Base-by-base conservation (phyloP, 805 yeast genomes). In the Candida anglica region DNA sequence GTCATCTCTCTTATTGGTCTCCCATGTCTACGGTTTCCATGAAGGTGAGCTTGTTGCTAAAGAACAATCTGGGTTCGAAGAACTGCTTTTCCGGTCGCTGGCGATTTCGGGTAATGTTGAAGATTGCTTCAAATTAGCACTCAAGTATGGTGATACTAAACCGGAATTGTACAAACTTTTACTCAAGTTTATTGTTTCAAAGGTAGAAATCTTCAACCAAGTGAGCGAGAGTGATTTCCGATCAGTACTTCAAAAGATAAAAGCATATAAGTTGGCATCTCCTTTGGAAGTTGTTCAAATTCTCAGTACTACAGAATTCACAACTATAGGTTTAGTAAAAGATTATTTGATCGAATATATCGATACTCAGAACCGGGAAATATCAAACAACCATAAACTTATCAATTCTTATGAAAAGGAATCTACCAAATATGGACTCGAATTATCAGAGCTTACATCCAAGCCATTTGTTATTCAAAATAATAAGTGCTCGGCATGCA, bases 271-370 rank as follows among this genome's bases (percentile, higher is more conserved):
- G 30, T 52, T 83, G 11, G 66, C 86, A 59, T 68, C 94, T 0
- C 84, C 94, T 0, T 56, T 86, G 14, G 96, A 89, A 43, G 63
- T 93, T 2, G 66, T 91, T n/a, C 79, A 81, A 41, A 71, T 79
- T 2, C 56, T 88, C 27, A 72, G 87, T 26, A 54, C 71, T 3
- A 77, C 79, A 27, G 77, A 76, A 9, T 77, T 73, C 19, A 76
- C 86, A 0, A 77, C 83, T 0, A 71, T 86, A 22, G 95, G 94
- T 0, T 57, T 85, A 15, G 69, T 93, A 19, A 81, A 81, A 48
- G 79, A 79, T 17, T 79, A 79, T 37, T 60, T 93, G 19, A 63
- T 83, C 9, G 77, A 76, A 7, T 73, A 76, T 41, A 71, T 88
- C 28, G 69, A 74, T 27, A 53, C 63, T 2, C 83, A 81, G 44